These are phyloP conservation scores for Monilinia vaccinii-corymbosi DNA, from an alignment of 2,329 filamentous ascomycete species.

Conservation along the genomic window DNA sequence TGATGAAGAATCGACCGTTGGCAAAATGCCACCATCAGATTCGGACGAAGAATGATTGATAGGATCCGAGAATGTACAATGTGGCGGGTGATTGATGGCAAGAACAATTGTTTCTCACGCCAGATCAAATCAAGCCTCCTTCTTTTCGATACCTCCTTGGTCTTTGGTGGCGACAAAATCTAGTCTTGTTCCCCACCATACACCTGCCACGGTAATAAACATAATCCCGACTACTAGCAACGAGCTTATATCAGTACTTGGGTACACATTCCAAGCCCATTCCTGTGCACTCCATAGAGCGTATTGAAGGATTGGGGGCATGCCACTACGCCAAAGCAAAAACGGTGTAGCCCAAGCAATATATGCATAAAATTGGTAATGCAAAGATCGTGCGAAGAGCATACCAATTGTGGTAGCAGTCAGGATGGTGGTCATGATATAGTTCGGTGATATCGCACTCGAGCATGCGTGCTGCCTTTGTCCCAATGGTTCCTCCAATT, in stretches of 20 bases:
- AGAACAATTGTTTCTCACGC: not conserved
- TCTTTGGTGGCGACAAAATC: conserved; percentile 26
- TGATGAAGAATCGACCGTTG: conserved; percentile 69
- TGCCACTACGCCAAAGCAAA: conserved; percentile 55
- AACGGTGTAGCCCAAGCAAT: conserved; percentile 66
- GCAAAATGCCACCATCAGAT: conserved; percentile 76
- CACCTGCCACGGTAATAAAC: conserved; percentile 47
- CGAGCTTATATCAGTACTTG: conserved; percentile 56
- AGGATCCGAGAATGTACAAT: not conserved
- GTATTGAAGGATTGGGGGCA: conserved; percentile 51
- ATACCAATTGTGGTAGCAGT: conserved; percentile 57
- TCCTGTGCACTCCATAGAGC: conserved; percentile 56
- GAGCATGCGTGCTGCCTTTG: conserved; percentile 39
- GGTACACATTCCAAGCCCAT: conserved; percentile 67
- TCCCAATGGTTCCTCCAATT: conserved; percentile 28
- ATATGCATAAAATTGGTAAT: conserved; percentile 70
- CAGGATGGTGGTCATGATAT: conserved; percentile 53
- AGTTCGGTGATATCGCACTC: conserved; percentile 46
- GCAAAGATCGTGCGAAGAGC: conserved; percentile 60
- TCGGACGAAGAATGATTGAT: conserved; percentile 56
- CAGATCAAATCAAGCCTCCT: conserved; percentile 16
- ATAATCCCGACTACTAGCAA: conserved; percentile 61
- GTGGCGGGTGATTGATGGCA: not conserved
- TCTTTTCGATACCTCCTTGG: conserved; percentile 21
- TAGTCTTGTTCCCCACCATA: conserved; percentile 31